These are phyloP conservation scores for Kregervanrija delftensis DNA, from an alignment of 805 yeast species.

Conservation along the genomic window DNA sequence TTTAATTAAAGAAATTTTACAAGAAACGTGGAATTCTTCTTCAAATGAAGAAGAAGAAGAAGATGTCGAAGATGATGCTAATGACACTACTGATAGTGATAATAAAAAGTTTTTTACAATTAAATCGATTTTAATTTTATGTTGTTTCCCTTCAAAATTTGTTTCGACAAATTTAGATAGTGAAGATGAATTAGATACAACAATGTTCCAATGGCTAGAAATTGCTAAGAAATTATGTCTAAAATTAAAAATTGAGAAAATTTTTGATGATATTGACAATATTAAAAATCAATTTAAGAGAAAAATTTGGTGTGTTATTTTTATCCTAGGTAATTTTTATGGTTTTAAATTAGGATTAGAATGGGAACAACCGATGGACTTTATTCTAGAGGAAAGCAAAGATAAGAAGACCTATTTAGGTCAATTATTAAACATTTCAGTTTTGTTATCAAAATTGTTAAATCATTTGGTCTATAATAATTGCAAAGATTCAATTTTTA, in stretches of 20 bases:
- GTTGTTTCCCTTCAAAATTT: constrained; percentile 21
- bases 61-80: not conserved
- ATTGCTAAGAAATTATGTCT: constrained; percentile 17
- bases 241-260: constrained; percentile 14
- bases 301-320: constrained; percentile 23
- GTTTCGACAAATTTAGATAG: constrained; percentile 3
- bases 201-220: constrained; percentile 19
- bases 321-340: constrained; percentile 21
- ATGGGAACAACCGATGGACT: constrained; percentile 19
- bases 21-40: too few species aligned
- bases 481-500: constrained; percentile 3
- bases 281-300: constrained; percentile 12
- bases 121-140: constrained; percentile 21
- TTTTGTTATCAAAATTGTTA: constrained; percentile 15
- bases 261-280: constrained; percentile 12
- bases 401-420: constrained; percentile 13
- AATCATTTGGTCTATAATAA: constrained; percentile 17
- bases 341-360: constrained; percentile 22
- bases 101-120: constrained; percentile 4
- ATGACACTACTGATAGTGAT: not conserved
- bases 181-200: constrained; percentile 14
- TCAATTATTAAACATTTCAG: constrained; percentile 14
- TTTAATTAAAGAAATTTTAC: constrained; percentile 12
- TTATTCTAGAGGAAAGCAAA: constrained; percentile 12
- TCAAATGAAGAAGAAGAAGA: too few species aligned